Evolutionary conservation across 1,139 yeast genomes (phyloP).

Genomic region (Wickerhamomyces sp.): DNA sequence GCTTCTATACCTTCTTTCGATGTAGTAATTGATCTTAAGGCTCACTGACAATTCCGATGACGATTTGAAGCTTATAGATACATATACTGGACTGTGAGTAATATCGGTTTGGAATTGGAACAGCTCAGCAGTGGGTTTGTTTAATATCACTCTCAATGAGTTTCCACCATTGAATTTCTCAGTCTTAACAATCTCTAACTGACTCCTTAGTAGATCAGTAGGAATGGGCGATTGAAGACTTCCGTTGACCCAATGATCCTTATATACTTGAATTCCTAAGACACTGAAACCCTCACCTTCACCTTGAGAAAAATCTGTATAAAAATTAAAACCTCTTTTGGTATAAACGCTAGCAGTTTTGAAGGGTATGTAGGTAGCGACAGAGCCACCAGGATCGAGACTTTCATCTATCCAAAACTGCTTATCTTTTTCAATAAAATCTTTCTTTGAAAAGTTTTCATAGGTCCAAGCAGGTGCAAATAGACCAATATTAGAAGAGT

Average conservation of each 20-base stretch:
- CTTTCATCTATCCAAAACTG: slow-evolving; percentile 32
- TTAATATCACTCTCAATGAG: slow-evolving; percentile 21
- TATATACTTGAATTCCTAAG: slow-evolving; percentile 25
- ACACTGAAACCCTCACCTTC: slow-evolving; percentile 28
- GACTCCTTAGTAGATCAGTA: slow-evolving; percentile 9
- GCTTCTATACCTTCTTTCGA: slow-evolving; percentile 27
- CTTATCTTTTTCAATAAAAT: slow-evolving; percentile 30
- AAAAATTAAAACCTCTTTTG: slow-evolving; percentile 24
- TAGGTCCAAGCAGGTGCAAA: slow-evolving; percentile 43
- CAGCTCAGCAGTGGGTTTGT: slow-evolving; percentile 11
- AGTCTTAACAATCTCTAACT: slow-evolving; percentile 19
- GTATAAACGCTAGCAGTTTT: slow-evolving; percentile 17
- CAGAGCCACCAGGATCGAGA: slow-evolving; percentile 18
- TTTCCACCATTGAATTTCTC: slow-evolving; percentile 32
- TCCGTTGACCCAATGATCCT: slow-evolving; percentile 31
- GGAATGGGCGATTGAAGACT: slow-evolving; percentile 31
- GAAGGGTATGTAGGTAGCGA: slow-evolving; percentile 15
- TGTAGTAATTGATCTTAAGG: slow-evolving; percentile 25
- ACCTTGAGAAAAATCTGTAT: slow-evolving; percentile 34
- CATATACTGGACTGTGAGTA: slow-evolving; percentile 19
- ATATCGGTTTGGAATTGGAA: slow-evolving; percentile 27
- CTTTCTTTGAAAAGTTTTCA: slow-evolving; percentile 24
- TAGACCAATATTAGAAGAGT: slow-evolving; percentile 31
- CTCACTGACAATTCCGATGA: slow-evolving; percentile 15
- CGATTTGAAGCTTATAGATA: slow-evolving; percentile 26